A percentile compares a stretch with the other conserved stretches of the same genome.
These are phyloP conservation scores for Austroboletus eburneus DNA, from an alignment of 768 basidiomycete genomes.

Conservation along the genomic window DNA sequence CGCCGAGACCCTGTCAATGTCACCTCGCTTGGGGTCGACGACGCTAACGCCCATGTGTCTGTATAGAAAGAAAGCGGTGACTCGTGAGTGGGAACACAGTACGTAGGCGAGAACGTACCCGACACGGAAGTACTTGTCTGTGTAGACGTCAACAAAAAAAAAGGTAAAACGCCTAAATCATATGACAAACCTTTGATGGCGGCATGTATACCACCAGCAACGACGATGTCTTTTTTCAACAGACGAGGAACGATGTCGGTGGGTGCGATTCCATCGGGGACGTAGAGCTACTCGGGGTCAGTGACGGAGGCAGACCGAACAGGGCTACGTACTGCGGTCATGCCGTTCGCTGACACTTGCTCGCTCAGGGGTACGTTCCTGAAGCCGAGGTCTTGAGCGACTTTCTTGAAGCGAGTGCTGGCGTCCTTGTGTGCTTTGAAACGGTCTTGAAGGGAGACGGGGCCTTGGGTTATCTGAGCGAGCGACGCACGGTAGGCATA, in stretches of 20 bases:
- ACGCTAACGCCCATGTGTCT: conserved; percentile 93
- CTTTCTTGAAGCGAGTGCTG: conserved; percentile 63
- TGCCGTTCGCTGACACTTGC: conserved; percentile 80
- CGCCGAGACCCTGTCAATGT: conserved; percentile 67
- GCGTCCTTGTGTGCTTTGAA: conserved; percentile 72
- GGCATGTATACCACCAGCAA: conserved; percentile 85
- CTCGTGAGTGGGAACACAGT: conserved; percentile 1
- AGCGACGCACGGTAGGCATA: conserved; percentile 88
- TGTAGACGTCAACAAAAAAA: neutral
- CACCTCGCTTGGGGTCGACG: conserved; percentile 62
- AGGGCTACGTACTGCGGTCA: conserved; percentile 69
- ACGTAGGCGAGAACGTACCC: conserved; percentile 45
- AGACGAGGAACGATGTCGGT: conserved; percentile 76
- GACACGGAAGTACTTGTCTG: conserved; percentile 89
- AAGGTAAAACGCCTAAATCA: neutral
- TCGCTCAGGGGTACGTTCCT: conserved; percentile 63
- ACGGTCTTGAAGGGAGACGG: conserved; percentile 70
- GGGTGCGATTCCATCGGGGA: conserved; percentile 75
- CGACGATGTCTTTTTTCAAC: conserved; percentile 64
- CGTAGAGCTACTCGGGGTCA: conserved; percentile 60
- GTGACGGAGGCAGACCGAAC: neutral
- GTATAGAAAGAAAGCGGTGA: neutral
- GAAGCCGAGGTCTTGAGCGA: conserved; percentile 64
- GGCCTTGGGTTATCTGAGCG: conserved; percentile 56
- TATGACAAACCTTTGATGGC: conserved; percentile 65